phyloP scores from a whole-genome alignment of 495 filamentous ascomycete species.

The Aspergillus avenaceus region DNA sequence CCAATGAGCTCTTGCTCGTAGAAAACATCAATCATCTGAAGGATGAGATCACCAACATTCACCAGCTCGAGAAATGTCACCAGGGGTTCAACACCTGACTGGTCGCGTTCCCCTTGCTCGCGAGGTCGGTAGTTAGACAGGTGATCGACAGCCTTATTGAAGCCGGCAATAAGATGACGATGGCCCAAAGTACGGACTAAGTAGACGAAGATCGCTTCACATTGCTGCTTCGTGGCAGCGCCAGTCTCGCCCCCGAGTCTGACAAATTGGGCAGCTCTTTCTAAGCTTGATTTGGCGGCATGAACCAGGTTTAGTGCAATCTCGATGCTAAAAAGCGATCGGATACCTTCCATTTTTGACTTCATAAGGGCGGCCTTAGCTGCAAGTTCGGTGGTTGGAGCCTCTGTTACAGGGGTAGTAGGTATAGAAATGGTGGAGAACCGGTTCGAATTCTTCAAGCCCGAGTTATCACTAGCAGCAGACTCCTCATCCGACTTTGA shows the following conservation, averaged over 20 bases:
- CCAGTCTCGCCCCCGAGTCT: slow-evolving; percentile 73
- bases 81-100: slow-evolving; percentile 76
- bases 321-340: slow-evolving; percentile 92
- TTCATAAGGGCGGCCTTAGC: slow-evolving; percentile 98
- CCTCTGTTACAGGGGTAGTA: slow-evolving; percentile 52
- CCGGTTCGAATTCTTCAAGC: slow-evolving; percentile 48
- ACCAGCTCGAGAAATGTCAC: slow-evolving; percentile 97
- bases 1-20: slow-evolving; percentile 91
- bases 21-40: slow-evolving; percentile 99
- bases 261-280: slow-evolving; percentile 79
- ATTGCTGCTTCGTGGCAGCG: slow-evolving; percentile 83
- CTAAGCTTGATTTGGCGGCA: slow-evolving; percentile 82
- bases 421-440: slow-evolving; percentile 48
- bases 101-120: slow-evolving; percentile 68
- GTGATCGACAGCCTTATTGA: slow-evolving; percentile 88
- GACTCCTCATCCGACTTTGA: slow-evolving; percentile 31
- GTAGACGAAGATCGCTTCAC: slow-evolving; percentile 80
- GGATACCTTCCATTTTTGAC: slow-evolving; percentile 86
- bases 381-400: slow-evolving; percentile 84
- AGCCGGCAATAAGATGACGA: slow-evolving; percentile 85
- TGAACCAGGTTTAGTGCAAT: slow-evolving; percentile 87
- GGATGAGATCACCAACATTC: slow-evolving; percentile 96
- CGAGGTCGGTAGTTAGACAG: slow-evolving; percentile 88
- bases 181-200: slow-evolving; percentile 79
- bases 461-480: slow-evolving; percentile 25